phyloP scores from a whole-genome alignment of 352 stramenopile species.

The Aphanomyces cochlioides region DNA sequence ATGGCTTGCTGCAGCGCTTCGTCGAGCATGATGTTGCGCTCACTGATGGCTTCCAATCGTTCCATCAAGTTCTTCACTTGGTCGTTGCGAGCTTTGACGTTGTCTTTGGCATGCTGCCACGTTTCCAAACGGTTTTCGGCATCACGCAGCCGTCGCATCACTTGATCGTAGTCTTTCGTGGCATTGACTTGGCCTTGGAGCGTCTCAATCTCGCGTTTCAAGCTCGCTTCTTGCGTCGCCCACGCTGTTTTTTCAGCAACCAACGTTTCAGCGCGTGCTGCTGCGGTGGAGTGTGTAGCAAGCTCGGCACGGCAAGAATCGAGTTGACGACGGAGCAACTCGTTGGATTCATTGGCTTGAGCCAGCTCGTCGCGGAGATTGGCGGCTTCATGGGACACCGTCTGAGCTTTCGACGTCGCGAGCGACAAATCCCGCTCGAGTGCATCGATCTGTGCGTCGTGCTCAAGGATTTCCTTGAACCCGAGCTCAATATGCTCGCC shows the following conservation, averaged over 20 bases:
- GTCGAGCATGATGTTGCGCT: conserved; percentile 6
- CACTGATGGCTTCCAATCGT: not conserved
- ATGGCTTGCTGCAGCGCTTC: not conserved
- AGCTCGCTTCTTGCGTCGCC: not conserved
- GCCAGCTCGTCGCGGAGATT: conserved; percentile 6
- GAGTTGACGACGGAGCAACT: conserved; percentile 1
- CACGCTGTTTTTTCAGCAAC: not conserved
- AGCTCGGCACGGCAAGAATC: not conserved
- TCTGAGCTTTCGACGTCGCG: not conserved
- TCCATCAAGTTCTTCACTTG: conserved; percentile 4
- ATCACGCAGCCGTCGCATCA: not conserved
- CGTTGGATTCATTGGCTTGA: not conserved
- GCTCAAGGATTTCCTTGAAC: conserved; percentile 13
- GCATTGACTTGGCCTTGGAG: not conserved
- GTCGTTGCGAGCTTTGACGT: not conserved
- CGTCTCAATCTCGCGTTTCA: not conserved
- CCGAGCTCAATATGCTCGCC: conserved; percentile 14
- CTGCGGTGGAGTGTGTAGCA: too few relatives aligned
- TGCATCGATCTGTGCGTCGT: not conserved
- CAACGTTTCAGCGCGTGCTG: not conserved
- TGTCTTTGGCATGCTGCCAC: conserved; percentile 11
- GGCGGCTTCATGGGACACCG: not conserved
- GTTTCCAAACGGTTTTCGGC: not conserved
- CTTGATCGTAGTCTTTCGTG: not conserved
- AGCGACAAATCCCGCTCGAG: not conserved